These are phyloP conservation scores for Wickerhamomyces alni DNA, from an alignment of 805 yeast genomes.

Conservation along the genomic window DNA sequence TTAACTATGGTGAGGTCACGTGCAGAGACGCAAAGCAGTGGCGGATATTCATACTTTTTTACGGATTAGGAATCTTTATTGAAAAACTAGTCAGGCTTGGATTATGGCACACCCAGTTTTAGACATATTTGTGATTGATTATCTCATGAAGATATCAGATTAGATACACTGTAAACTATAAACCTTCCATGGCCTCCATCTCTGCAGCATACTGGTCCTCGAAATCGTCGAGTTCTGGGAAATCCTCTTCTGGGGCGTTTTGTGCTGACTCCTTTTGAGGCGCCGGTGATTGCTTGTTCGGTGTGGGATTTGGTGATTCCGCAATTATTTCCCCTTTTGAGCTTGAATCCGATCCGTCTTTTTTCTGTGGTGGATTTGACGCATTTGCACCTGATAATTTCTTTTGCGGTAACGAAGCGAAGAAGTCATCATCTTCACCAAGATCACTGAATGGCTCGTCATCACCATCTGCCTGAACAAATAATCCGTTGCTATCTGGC, in stretches of 20 bases:
- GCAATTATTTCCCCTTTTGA: not conserved
- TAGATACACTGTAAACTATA: too few relatives aligned
- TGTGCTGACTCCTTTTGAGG: too few relatives aligned
- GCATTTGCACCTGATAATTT: not conserved
- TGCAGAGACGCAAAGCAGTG: not conserved
- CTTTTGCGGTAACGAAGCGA: conserved; percentile 13
- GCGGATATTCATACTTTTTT: too few relatives aligned
- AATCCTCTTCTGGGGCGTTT: conserved; percentile 1
- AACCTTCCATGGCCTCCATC: conserved; percentile 16
- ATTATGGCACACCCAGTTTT: too few relatives aligned
- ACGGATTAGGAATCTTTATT: too few relatives aligned
- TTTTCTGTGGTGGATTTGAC: not conserved
- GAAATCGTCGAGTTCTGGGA: conserved; percentile 10
- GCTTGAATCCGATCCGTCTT: not conserved
- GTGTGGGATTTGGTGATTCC: not conserved
- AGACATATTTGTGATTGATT: too few relatives aligned
- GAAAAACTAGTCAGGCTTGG: too few relatives aligned
- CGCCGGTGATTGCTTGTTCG: not conserved
- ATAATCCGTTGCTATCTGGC: not conserved
- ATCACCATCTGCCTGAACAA: conserved; percentile 2
- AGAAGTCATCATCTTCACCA: conserved; percentile 20
- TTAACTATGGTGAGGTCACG: too few relatives aligned
- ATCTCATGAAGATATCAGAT: too few relatives aligned
- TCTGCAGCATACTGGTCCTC: conserved; percentile 19
- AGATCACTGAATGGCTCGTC: conserved; percentile 16